A percentile compares a stretch with the other conserved stretches of the same genome.
phyloP scores from a whole-genome alignment of 805 yeast genomes.

The Zygosaccharomyces pseudorouxii region DNA sequence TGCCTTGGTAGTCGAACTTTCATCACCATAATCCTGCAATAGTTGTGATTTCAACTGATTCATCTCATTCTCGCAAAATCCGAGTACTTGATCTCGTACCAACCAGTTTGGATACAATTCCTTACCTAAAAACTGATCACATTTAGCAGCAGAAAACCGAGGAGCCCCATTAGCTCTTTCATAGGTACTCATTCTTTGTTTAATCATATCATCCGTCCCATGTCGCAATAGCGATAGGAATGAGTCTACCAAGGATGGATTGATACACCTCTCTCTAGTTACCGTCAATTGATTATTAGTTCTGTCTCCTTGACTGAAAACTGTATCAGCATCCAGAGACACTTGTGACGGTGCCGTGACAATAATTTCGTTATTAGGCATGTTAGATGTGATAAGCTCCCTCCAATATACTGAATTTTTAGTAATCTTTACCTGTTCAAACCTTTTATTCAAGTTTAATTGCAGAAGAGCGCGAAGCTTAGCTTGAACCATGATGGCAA shows the following conservation, averaged over 20 bases:
- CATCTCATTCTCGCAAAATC: slow-evolving; percentile 40
- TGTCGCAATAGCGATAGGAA: slow-evolving; percentile 31
- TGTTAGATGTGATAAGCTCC: background rate
- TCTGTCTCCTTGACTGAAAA: slow-evolving; percentile 14
- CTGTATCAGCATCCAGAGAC: slow-evolving; percentile 18
- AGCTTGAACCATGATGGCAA: too few species aligned
- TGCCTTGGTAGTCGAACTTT: slow-evolving; percentile 19
- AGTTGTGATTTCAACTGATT: slow-evolving; percentile 31
- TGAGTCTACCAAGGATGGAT: slow-evolving; percentile 30
- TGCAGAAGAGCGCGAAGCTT: too few species aligned
- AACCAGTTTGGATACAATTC: slow-evolving; percentile 47
- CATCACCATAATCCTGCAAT: slow-evolving; percentile 21
- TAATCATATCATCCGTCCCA: slow-evolving; percentile 44
- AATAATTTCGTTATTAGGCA: slow-evolving; percentile 6
- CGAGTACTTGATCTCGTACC: slow-evolving; percentile 38
- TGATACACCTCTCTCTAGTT: slow-evolving; percentile 29
- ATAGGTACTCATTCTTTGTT: slow-evolving; percentile 40
- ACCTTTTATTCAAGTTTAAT: background rate
- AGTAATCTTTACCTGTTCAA: background rate
- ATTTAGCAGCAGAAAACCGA: slow-evolving; percentile 24
- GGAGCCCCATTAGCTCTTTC: slow-evolving; percentile 24
- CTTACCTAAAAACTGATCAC: slow-evolving; percentile 35
- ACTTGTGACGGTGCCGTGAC: slow-evolving; percentile 12
- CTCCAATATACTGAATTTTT: background rate
- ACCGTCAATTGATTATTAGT: slow-evolving; percentile 19